Evolutionary conservation across 371 early-diverging fungal species (phyloP).

Genomic region (Mucor plumbeus): DNA sequence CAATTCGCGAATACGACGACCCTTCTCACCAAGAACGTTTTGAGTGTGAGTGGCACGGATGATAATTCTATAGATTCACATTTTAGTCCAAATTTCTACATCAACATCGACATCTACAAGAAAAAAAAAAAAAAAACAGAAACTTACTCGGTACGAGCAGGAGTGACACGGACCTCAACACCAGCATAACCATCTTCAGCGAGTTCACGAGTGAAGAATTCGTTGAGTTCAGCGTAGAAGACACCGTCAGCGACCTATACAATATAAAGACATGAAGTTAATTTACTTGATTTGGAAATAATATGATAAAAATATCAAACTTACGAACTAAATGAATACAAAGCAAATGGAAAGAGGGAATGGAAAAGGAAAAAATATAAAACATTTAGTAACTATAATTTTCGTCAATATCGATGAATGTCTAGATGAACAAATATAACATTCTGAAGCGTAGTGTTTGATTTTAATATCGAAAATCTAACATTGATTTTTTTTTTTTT

Average conservation of each 20-base stretch:
- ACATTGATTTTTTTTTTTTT: too few relatives aligned
- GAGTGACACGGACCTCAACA: constrained; percentile 98
- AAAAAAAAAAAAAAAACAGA: too few relatives aligned
- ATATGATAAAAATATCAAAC: background rate
- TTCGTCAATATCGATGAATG: background rate
- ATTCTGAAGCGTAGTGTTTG: background rate
- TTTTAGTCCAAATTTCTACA: too few relatives aligned
- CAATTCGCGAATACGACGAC: too few relatives aligned
- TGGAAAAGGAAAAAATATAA: background rate
- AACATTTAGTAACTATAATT: background rate
- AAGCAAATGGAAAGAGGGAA: background rate
- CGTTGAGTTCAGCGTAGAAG: too few relatives aligned
- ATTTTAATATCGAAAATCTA: background rate
- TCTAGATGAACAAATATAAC: background rate
- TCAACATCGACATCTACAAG: too few relatives aligned
- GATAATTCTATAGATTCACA: constrained; percentile 68
- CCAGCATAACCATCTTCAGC: constrained; percentile 91
- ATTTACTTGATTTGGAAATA: background rate
- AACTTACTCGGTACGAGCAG: constrained; percentile 92
- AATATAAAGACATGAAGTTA: background rate
- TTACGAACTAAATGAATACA: constrained; percentile 11
- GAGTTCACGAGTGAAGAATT: too few relatives aligned
- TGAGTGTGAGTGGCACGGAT: constrained; percentile 78
- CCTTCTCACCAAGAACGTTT: too few relatives aligned
- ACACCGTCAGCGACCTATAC: constrained; percentile 89